A percentile compares a stretch with the other conserved stretches of the same genome.
These are phyloP conservation scores for Candida silvicultrix DNA, from an alignment of 805 yeast genomes.

Conservation along the genomic window DNA sequence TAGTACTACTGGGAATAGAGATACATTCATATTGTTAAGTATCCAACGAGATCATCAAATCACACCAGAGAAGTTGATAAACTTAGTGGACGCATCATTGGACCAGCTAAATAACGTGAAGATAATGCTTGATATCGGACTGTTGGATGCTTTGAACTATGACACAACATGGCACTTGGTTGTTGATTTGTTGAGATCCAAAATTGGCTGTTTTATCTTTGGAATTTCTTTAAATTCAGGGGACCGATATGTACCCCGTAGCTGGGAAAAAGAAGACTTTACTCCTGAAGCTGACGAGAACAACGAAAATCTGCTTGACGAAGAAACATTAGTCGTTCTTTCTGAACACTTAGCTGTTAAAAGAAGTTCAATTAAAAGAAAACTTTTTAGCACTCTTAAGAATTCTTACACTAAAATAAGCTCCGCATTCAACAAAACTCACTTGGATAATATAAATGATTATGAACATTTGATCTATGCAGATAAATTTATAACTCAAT, in stretches of 20 bases:
- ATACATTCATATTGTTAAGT: slow-evolving; percentile 37
- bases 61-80: not conserved
- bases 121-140: not conserved
- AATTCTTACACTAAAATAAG: not conserved
- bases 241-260: not conserved
- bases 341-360: not conserved
- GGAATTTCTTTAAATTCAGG: not conserved
- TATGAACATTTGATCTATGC: not conserved
- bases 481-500: not conserved
- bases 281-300: not conserved
- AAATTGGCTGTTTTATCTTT: not conserved
- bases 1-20: slow-evolving; percentile 43
- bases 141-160: not conserved
- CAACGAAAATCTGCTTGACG: not conserved
- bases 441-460: no score
- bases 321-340: not conserved
- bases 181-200: not conserved
- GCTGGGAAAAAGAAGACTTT: not conserved
- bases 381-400: not conserved
- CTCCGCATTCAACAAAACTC: not conserved
- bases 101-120: not conserved
- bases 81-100: not conserved
- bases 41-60: not conserved
- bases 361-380: not conserved
- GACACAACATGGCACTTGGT: not conserved